Percentiles rank a stretch among this genome's conserved stretches.
Evolutionary conservation across 345 rosid species (phyloP).

Genomic region (Lagerstroemia speciosa): DNA sequence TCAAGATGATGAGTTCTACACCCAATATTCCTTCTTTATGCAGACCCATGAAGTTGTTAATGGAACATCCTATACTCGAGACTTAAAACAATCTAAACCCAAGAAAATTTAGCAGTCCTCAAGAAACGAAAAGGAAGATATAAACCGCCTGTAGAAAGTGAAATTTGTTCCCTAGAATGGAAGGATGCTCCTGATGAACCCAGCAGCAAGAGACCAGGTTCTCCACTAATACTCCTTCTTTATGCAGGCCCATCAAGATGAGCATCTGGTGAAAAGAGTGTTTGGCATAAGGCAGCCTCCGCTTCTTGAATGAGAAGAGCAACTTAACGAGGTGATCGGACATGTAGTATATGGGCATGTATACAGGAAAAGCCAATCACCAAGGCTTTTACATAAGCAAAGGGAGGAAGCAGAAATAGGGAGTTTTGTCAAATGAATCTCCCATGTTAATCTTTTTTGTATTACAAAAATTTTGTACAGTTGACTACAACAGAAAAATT

Average conservation of each 20-base stretch:
- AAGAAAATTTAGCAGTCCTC: neutral
- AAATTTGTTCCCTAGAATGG: constrained; percentile 49
- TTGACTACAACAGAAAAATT: too few species aligned
- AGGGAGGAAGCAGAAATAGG: too few species aligned
- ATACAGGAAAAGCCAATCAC: too few species aligned
- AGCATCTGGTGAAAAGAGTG: constrained; percentile 63
- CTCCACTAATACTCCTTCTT: constrained; percentile 52
- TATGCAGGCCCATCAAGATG: constrained; percentile 58
- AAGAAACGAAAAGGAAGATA: neutral
- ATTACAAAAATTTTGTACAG: too few species aligned
- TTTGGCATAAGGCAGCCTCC: constrained; percentile 37
- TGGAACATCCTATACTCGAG: too few species aligned
- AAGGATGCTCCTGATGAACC: constrained; percentile 36
- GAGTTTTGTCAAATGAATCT: too few species aligned
- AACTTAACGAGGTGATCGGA: constrained; percentile 23
- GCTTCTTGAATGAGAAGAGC: constrained; percentile 56
- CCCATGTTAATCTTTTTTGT: too few species aligned
- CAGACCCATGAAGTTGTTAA: too few species aligned
- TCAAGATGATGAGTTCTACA: constrained; percentile 49
- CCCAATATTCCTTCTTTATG: constrained; percentile 57
- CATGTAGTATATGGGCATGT: too few species aligned
- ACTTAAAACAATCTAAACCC: too few species aligned
- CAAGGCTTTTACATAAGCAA: too few species aligned
- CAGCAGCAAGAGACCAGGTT: constrained; percentile 40
- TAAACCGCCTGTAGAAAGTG: constrained; percentile 63